Base-by-base conservation (phyloP, 768 basidiomycete genomes). In the Amanita thiersii region DNA sequence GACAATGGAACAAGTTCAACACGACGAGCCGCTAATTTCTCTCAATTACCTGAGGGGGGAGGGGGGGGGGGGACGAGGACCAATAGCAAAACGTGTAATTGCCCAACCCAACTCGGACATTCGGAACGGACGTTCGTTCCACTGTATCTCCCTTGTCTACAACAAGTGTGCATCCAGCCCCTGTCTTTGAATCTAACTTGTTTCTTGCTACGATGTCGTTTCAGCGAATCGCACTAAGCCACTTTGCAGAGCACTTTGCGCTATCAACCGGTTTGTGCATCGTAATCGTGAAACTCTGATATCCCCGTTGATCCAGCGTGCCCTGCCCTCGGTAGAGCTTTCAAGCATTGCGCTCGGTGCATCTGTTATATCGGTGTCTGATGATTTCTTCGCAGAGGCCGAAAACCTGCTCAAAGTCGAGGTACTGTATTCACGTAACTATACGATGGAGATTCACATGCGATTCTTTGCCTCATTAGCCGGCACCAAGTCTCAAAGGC, bases 331-430 rank as follows among this genome's bases (percentile, higher is more conserved):
- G 17, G n/a, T 50, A 94, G 96, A 99, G 61, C 72, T 98, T 8
- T 96, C 93, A 21, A 88, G 86, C 47, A 81, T 80, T 12, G 79
- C 81, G 0, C 66, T 97, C 9, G 94, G 90, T 12, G 92, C 81
- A 2, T 60, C 70, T 44, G 66, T 97, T 50, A 55, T 83, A 23
- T 68, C 73, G 2, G 79, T 86, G 34, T 96, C 92, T 2, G 96
- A 99, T 59, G 91, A 99, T 49, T 99, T 98, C 70, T 99, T 99
- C 54, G 91, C 89, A 7, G 77, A 82, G 51, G 91, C 86, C 0
- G 73, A 62, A 48, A 80, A 94, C 63, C 68, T 99, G 18, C 70
- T 99, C 40, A 72, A 86, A 37, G 82, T 87, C 31, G 80, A 82
- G 63, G 93, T 89, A 47, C 52, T 74, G 56, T 29, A 11, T 32